phyloP scores from a whole-genome alignment of 2,329 filamentous ascomycete species.

The Stachybotrys elegans region DNA sequence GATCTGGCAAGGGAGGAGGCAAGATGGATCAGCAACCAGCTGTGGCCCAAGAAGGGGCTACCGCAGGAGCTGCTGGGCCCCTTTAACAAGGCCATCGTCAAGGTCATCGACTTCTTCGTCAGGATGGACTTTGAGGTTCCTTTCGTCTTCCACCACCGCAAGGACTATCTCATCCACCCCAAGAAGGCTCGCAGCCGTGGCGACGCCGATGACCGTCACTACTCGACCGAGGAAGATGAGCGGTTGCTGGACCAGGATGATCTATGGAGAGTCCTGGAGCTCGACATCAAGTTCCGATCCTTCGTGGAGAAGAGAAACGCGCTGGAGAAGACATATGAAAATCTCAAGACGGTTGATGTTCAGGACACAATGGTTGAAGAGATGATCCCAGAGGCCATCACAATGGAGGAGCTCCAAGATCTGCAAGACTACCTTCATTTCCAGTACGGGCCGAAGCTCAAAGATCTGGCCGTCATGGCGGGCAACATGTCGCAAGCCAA shows the following conservation, averaged over 20 bases:
- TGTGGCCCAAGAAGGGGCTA: slow-evolving; percentile 83
- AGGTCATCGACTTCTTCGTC: slow-evolving; percentile 93
- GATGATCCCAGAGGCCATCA: slow-evolving; percentile 72
- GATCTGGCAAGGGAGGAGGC: slow-evolving; percentile 90
- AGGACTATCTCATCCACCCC: slow-evolving; percentile 93
- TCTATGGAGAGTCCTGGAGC: slow-evolving; percentile 89
- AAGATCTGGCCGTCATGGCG: slow-evolving; percentile 66
- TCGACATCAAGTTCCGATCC: slow-evolving; percentile 92
- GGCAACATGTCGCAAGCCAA: slow-evolving; percentile 63
- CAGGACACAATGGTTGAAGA: slow-evolving; percentile 74
- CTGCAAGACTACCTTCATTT: slow-evolving; percentile 96
- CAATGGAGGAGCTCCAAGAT: slow-evolving; percentile 94
- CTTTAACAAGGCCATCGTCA: slow-evolving; percentile 82
- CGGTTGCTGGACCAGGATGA: slow-evolving; percentile 90
- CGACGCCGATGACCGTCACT: slow-evolving; percentile 67
- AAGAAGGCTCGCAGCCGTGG: slow-evolving; percentile 63
- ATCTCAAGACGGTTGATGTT: slow-evolving; percentile 59
- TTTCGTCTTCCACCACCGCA: slow-evolving; percentile 96
- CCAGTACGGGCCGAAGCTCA: slow-evolving; percentile 78
- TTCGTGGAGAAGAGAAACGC: slow-evolving; percentile 88
- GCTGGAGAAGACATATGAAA: slow-evolving; percentile 73
- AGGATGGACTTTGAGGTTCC: slow-evolving; percentile 93
- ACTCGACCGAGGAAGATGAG: slow-evolving; percentile 65
- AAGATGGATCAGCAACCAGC: slow-evolving; percentile 82
- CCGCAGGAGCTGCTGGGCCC: slow-evolving; percentile 68